Conservation (phyloP, 371 early-diverging fungal species). For the Syncephalastrum monosporum region DNA sequence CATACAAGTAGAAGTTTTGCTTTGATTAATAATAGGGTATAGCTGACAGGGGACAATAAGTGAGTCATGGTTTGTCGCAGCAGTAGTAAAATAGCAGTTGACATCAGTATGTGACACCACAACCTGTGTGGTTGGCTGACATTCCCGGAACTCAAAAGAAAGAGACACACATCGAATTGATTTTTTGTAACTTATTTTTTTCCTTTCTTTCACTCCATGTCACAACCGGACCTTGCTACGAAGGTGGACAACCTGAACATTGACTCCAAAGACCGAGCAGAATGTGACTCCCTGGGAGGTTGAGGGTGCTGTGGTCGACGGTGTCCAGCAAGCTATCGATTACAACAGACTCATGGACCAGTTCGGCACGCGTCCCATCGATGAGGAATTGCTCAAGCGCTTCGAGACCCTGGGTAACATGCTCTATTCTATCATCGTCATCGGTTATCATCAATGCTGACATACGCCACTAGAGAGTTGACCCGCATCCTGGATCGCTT, state of each 20-base stretch:
- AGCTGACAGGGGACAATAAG: no score
- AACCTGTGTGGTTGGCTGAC: no score
- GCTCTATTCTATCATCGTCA: no score
- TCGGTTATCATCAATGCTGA: no score
- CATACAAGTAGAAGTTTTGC: no score
- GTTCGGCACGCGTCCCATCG: slow-evolving; percentile 93
- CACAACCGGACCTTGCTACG: slow-evolving; percentile 15
- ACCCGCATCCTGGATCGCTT: slow-evolving; percentile 83
- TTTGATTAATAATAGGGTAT: no score
- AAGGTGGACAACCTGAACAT: slow-evolving; percentile 21
- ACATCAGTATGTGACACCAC: no score
- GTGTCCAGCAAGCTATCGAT: slow-evolving; percentile 89
- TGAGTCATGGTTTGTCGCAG: no score
- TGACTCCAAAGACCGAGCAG: slow-evolving; percentile 42
- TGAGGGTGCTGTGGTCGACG: slow-evolving; percentile 88
- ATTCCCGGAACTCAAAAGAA: no score
- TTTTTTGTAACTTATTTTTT: background rate
- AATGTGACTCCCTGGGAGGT: slow-evolving; percentile 97
- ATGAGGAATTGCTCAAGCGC: slow-evolving; percentile 73
- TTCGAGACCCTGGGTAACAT: slow-evolving; percentile 81
- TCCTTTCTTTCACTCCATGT: slow-evolving; percentile 9
- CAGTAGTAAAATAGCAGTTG: no score
- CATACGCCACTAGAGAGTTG: slow-evolving; percentile 74
- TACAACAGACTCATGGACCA: slow-evolving; percentile 93
- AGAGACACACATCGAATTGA: no score